Percentiles rank a stretch among this genome's conserved stretches.
These are phyloP conservation scores for Umbilicus rupestris DNA, from an alignment of 164 flowering plant genomes.

Conservation along the genomic window DNA sequence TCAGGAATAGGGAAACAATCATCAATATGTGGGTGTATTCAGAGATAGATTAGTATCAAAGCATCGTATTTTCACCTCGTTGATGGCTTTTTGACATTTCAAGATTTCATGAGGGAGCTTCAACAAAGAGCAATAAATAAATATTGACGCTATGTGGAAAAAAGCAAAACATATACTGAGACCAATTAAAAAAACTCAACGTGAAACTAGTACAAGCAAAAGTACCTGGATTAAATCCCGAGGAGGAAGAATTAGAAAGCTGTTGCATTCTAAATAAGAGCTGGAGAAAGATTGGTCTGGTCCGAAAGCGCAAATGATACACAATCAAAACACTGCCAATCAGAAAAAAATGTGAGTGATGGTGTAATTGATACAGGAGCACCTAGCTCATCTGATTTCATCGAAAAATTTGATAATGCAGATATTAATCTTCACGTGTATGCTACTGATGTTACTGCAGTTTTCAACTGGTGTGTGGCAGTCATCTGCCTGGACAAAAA, in stretches of 20 bases:
- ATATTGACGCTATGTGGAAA: background rate
- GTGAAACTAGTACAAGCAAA: too few relatives aligned
- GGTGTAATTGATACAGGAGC: constrained; percentile 13
- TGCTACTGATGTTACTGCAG: constrained; percentile 89
- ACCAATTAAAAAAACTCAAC: background rate
- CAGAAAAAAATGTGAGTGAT: background rate
- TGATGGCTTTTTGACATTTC: constrained; percentile 92
- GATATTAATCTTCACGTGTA: constrained; percentile 75
- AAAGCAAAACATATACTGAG: background rate
- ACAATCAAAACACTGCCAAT: background rate
- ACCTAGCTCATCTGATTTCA: constrained; percentile 25
- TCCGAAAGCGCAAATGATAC: constrained; percentile 26
- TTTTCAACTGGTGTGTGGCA: constrained; percentile 93
- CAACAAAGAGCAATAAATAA: constrained; percentile 18
- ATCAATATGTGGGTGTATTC: background rate
- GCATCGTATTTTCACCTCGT: constrained; percentile 53
- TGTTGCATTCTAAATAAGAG: constrained; percentile 67
- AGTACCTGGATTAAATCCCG: constrained; percentile 82
- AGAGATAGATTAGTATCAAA: background rate
- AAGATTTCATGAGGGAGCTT: constrained; percentile 91
- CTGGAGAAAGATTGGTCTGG: constrained; percentile 74
- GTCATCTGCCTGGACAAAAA: constrained; percentile 62
- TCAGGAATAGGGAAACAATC: constrained; percentile 3
- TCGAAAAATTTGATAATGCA: constrained; percentile 37
- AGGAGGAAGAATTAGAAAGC: constrained; percentile 71